Evolutionary conservation across 2,329 filamentous ascomycete genomes (phyloP).

Genomic region (Massarina eburnea): DNA sequence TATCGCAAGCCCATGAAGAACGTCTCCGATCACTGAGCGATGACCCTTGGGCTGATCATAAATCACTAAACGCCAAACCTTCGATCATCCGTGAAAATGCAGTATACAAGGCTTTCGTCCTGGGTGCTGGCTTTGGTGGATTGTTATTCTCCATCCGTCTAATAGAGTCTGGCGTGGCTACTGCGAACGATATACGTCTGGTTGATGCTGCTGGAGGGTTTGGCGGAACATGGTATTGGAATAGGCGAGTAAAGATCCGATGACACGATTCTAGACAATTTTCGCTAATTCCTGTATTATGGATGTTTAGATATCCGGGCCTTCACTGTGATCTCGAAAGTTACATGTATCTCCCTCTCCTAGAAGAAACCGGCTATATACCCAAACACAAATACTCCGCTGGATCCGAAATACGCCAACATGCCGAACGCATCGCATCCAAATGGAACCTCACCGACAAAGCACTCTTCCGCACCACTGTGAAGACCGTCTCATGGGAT

Average conservation of each 20-base stretch:
- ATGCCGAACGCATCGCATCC: slow-evolving; percentile 46
- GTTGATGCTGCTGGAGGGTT: slow-evolving; percentile 9
- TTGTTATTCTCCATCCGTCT: slow-evolving; percentile 1
- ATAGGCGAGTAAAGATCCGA: slow-evolving; percentile 1
- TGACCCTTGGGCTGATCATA: slow-evolving; percentile 9
- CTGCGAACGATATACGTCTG: slow-evolving; percentile 5
- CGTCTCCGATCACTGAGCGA: slow-evolving; percentile 3
- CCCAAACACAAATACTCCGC: slow-evolving; percentile 50
- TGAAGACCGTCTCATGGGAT: slow-evolving; percentile 50
- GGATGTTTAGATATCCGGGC: slow-evolving; percentile 17
- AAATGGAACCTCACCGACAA: slow-evolving; percentile 44
- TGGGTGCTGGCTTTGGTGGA: slow-evolving; percentile 5
- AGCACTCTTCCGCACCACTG: slow-evolving; percentile 50
- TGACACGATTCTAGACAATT: not conserved
- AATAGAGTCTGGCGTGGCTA: not conserved
- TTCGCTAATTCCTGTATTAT: not conserved
- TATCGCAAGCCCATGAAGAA: not conserved
- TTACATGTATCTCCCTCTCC: slow-evolving; percentile 10
- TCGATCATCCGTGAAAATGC: not conserved
- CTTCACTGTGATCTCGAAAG: slow-evolving; percentile 8
- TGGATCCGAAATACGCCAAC: slow-evolving; percentile 47
- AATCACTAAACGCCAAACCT: not conserved
- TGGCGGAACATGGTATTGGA: slow-evolving; percentile 11
- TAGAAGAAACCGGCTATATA: slow-evolving; percentile 10
- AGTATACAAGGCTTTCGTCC: not conserved